phyloP scores from a whole-genome alignment of 140 eudicot genomes.

The Stevia rebaudiana region DNA sequence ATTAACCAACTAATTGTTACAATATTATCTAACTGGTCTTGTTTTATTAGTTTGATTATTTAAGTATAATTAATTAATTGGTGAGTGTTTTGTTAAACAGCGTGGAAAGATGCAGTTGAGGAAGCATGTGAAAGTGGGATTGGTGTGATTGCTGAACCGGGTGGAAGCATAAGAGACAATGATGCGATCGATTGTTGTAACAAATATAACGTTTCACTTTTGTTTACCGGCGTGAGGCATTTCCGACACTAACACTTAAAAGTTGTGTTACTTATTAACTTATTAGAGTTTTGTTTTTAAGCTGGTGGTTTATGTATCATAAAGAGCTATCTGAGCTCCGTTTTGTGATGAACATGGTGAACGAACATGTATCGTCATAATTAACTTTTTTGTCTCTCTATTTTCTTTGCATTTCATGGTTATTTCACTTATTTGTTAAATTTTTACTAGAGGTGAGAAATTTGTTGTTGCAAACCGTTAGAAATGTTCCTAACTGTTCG shows the following conservation, averaged over 20 bases:
- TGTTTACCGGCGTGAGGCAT: slow-evolving; percentile 96
- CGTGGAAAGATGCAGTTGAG: slow-evolving; percentile 97
- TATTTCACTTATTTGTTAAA: too few species aligned
- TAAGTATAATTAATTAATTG: slow-evolving; percentile 2
- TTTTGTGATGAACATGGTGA: neutral
- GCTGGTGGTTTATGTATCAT: neutral
- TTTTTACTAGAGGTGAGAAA: too few species aligned
- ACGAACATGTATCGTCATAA: too few species aligned
- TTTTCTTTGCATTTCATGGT: too few species aligned
- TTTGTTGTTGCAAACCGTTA: too few species aligned
- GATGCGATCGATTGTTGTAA: slow-evolving; percentile 90
- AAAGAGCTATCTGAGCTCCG: slow-evolving; percentile 8
- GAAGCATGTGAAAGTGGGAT: slow-evolving; percentile 92
- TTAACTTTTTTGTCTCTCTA: too few species aligned
- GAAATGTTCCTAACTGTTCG: too few species aligned
- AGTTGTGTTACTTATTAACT: too few species aligned
- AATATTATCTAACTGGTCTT: neutral
- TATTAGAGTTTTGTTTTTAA: too few species aligned
- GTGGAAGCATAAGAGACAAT: slow-evolving; percentile 79
- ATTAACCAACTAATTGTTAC: too few species aligned
- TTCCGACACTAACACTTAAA: slow-evolving; percentile 53
- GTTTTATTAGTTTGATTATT: neutral
- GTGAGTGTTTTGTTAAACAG: slow-evolving; percentile 32
- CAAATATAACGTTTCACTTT: slow-evolving; percentile 76
- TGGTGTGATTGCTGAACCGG: slow-evolving; percentile 86